Evolutionary conservation across 495 filamentous ascomycete genomes (phyloP).

Genomic region (Aspergillus baeticus): DNA sequence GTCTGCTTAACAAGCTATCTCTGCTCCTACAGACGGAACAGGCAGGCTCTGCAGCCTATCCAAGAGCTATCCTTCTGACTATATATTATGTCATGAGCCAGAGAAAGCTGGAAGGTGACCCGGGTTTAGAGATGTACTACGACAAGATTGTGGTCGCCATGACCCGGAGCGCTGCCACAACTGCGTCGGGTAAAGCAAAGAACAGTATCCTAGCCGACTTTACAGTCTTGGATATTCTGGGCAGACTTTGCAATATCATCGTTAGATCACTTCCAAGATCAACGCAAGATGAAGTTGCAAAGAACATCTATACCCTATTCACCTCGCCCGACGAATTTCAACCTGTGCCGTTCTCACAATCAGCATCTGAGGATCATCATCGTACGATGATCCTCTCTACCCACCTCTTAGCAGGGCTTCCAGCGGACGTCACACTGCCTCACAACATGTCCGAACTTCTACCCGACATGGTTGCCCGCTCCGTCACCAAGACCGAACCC

Average conservation of each 20-base stretch:
- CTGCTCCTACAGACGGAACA: constrained; percentile 55
- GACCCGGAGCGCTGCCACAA: constrained; percentile 42
- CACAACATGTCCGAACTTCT: constrained; percentile 43
- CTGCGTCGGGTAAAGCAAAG: constrained; percentile 37
- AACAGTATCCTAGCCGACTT: constrained; percentile 51
- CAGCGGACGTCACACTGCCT: constrained; percentile 35
- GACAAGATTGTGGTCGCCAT: constrained; percentile 58
- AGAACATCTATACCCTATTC: constrained; percentile 60
- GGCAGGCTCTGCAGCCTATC: constrained; percentile 49
- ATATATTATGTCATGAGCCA: constrained; percentile 63
- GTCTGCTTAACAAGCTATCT: constrained; percentile 65
- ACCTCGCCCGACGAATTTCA: constrained; percentile 29
- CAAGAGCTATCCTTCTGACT: constrained; percentile 60
- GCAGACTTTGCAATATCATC: constrained; percentile 62
- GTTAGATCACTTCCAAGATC: constrained; percentile 51
- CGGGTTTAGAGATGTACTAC: constrained; percentile 56
- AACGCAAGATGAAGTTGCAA: constrained; percentile 54
- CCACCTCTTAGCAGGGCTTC: constrained; percentile 59
- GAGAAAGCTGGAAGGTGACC: constrained; percentile 47
- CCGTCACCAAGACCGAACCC: constrained; percentile 31
- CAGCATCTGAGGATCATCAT: constrained; percentile 32
- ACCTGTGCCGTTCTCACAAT: constrained; percentile 41
- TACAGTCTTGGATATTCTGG: constrained; percentile 59
- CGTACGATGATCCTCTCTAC: constrained; percentile 61
- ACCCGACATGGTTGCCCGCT: constrained; percentile 39